Evolutionary conservation across 2,329 filamentous ascomycete genomes (phyloP).

Genomic region (Sporothrix brunneoviolacea): DNA sequence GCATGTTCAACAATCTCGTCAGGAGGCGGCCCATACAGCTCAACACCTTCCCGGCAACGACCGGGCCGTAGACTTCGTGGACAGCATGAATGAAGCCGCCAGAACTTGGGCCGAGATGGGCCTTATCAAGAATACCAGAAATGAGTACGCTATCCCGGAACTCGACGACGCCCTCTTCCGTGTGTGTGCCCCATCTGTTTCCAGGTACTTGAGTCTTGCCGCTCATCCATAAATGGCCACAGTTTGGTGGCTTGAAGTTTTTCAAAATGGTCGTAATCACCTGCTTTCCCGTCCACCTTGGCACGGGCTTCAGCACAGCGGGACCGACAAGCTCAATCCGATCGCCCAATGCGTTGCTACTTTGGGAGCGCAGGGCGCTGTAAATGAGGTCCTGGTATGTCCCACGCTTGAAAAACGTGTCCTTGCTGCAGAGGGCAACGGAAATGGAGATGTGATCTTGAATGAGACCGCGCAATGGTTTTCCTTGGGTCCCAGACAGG

Average conservation of each 20-base stretch:
- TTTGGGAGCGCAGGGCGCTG: constrained; percentile 80
- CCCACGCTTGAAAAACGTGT: constrained; percentile 81
- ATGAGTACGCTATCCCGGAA: constrained; percentile 84
- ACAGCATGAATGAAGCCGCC: constrained; percentile 88
- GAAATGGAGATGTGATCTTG: constrained; percentile 98
- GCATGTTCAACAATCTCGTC: constrained; percentile 85
- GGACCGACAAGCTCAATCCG: constrained; percentile 76
- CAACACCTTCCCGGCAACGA: constrained; percentile 76
- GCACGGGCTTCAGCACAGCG: constrained; percentile 71
- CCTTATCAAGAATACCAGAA: constrained; percentile 89
- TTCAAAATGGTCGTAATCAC: constrained; percentile 86
- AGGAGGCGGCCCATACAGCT: constrained; percentile 84
- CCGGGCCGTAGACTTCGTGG: constrained; percentile 88
- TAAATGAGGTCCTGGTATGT: constrained; percentile 95
- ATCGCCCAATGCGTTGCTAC: constrained; percentile 76
- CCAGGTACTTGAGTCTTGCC: constrained; percentile 72
- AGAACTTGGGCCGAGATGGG: constrained; percentile 80
- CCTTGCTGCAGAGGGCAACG: constrained; percentile 81
- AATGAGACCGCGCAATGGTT: constrained; percentile 89
- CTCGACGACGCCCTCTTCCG: constrained; percentile 73
- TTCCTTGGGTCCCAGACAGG: constrained; percentile 85
- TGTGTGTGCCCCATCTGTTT: constrained; percentile 70
- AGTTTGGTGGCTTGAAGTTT: constrained; percentile 76
- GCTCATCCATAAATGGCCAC: constrained; percentile 69
- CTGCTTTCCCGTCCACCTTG: constrained; percentile 93